Percentiles rank a stretch among this genome's conserved stretches.
Conservation (phyloP, 2,329 filamentous ascomycete species). For the Claviceps quebecensis region DNA sequence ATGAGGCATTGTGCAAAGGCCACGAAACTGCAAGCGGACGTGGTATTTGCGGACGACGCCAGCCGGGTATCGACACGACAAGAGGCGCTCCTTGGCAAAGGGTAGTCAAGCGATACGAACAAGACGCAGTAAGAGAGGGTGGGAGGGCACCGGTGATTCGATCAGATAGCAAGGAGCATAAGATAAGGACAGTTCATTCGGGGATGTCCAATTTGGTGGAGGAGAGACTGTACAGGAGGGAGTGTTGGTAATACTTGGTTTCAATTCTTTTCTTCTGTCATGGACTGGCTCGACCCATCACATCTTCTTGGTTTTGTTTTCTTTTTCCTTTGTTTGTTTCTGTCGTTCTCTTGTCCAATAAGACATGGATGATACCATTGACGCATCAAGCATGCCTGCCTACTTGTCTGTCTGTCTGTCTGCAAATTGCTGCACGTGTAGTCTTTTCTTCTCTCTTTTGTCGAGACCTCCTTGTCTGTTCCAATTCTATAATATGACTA, state of each 20-base stretch:
- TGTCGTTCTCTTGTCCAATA: constrained; percentile 17
- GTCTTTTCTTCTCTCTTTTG: constrained; percentile 9
- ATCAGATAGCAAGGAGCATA: background rate
- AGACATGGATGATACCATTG: constrained; percentile 29
- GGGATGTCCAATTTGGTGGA: background rate
- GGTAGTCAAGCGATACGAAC: background rate
- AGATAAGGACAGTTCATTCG: background rate
- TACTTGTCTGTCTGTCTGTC: constrained; percentile 3
- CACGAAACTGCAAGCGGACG: constrained; percentile 1
- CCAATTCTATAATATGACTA: too few species aligned
- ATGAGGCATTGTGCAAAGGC: background rate
- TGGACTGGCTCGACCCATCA: background rate
- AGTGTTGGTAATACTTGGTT: background rate
- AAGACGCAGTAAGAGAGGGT: background rate
- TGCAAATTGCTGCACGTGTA: constrained; percentile 9
- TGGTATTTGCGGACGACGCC: constrained; percentile 4
- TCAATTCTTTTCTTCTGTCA: background rate
- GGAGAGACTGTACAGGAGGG: background rate
- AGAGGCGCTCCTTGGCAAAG: background rate
- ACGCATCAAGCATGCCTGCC: constrained; percentile 22
- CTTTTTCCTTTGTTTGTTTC: constrained; percentile 6
- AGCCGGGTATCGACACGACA: background rate
- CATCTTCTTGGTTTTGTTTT: background rate
- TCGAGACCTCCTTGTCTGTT: constrained; percentile 2
- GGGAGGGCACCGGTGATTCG: background rate